phyloP scores from a whole-genome alignment of 2,329 filamentous ascomycete genomes.

The Ascosphaera aggregata region DNA sequence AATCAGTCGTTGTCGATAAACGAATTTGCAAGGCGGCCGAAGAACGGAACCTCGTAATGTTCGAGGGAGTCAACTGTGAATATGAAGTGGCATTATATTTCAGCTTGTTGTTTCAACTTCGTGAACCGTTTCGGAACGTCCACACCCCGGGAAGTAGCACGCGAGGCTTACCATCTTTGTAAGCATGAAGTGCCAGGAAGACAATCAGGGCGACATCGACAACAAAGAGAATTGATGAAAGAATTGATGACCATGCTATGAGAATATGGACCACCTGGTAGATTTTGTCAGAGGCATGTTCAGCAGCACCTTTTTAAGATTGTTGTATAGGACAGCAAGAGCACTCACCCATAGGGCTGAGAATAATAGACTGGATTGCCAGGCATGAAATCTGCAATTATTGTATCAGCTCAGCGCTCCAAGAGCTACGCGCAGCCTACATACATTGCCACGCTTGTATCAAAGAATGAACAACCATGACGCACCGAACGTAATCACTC shows the following conservation, averaged over 20 bases:
- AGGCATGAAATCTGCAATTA: slow-evolving; percentile 60
- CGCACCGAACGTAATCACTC: slow-evolving; percentile 84
- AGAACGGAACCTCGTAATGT: slow-evolving; percentile 66
- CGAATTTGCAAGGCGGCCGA: slow-evolving; percentile 64
- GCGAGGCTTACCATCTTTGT: slow-evolving; percentile 45
- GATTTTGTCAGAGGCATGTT: not conserved
- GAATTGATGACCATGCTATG: slow-evolving; percentile 59
- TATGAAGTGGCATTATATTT: slow-evolving; percentile 4
- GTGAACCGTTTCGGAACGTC: too few species aligned
- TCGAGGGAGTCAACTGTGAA: slow-evolving; percentile 34
- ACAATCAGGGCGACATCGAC: slow-evolving; percentile 53
- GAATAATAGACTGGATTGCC: slow-evolving; percentile 76
- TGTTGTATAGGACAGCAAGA: not conserved
- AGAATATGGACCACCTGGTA: slow-evolving; percentile 59
- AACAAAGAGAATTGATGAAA: slow-evolving; percentile 65
- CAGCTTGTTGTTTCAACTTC: too few species aligned
- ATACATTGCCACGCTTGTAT: too few species aligned
- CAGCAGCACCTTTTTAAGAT: too few species aligned
- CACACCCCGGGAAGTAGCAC: not conserved
- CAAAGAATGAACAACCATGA: slow-evolving; percentile 1
- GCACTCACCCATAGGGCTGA: slow-evolving; percentile 34
- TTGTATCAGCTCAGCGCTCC: too few species aligned
- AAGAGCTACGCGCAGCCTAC: too few species aligned
- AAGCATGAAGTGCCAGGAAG: slow-evolving; percentile 56
- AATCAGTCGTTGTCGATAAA: slow-evolving; percentile 69